phyloP scores from a whole-genome alignment of 2,329 filamentous ascomycete genomes.

The Cladosporium cucumerinum region DNA sequence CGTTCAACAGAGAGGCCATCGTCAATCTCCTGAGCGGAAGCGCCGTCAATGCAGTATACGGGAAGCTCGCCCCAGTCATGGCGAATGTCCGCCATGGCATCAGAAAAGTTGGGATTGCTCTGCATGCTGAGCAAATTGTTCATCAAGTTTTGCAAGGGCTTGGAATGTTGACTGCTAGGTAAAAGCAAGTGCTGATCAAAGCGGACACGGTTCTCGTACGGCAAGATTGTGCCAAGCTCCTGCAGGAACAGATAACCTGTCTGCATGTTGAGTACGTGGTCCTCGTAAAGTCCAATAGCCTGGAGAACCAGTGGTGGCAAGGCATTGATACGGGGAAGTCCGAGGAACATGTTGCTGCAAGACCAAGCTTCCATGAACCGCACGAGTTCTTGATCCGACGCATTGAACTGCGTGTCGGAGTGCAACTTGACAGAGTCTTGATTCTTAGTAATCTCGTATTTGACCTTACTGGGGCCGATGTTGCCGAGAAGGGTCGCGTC shows the following conservation, averaged over 20 bases:
- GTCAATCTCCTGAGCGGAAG: slow-evolving; percentile 67
- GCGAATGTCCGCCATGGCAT: slow-evolving; percentile 56
- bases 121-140: slow-evolving; percentile 29
- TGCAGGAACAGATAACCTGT: slow-evolving; percentile 67
- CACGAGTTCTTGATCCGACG: slow-evolving; percentile 56
- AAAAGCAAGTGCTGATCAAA: slow-evolving; percentile 57
- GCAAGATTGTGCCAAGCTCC: slow-evolving; percentile 67
- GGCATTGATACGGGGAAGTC: slow-evolving; percentile 54
- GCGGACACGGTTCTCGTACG: slow-evolving; percentile 66
- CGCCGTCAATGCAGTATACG: slow-evolving; percentile 71
- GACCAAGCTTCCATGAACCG: slow-evolving; percentile 69
- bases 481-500: slow-evolving; percentile 33
- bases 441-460: slow-evolving; percentile 23
- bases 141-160: slow-evolving; percentile 43
- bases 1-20: slow-evolving; percentile 72
- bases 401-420: slow-evolving; percentile 43
- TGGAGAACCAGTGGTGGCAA: slow-evolving; percentile 64
- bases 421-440: slow-evolving; percentile 27
- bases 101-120: slow-evolving; percentile 41
- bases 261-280: slow-evolving; percentile 22
- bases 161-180: slow-evolving; percentile 46
- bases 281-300: slow-evolving; percentile 59
- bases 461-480: slow-evolving; percentile 39
- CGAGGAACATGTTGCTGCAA: slow-evolving; percentile 53
- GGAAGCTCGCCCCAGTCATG: slow-evolving; percentile 57